Percentiles rank a stretch among this genome's conserved stretches.
Evolutionary conservation across 208 protist species (phyloP).

Genomic region (Herpetomonas tarakana): DNA sequence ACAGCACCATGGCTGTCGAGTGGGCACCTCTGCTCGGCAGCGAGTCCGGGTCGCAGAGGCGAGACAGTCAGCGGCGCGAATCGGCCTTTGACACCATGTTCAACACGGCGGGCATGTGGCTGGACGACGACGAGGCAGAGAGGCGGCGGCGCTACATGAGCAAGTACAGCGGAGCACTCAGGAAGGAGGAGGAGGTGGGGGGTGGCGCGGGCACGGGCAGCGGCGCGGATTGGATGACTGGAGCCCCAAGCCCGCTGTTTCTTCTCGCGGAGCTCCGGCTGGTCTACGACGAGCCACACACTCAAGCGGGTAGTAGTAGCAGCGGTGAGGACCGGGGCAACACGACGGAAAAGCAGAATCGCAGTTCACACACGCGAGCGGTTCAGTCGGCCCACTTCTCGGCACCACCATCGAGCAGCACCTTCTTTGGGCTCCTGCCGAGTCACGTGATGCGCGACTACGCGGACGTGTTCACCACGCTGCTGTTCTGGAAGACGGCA

Average conservation of each 20-base stretch:
- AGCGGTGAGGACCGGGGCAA: neutral
- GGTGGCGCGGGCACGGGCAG: neutral
- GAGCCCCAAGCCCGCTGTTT: neutral
- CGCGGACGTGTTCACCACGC: conserved; percentile 39
- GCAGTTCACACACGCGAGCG: neutral
- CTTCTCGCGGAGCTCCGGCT: neutral
- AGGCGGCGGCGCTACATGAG: neutral
- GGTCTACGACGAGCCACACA: neutral
- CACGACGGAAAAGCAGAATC: too few relatives aligned
- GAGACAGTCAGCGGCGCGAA: neutral
- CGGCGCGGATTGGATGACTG: neutral
- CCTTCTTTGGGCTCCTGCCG: conserved; percentile 27
- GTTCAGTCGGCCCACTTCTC: conserved; percentile 12
- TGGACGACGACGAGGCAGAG: neutral
- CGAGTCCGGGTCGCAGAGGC: neutral
- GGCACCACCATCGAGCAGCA: conserved; percentile 17
- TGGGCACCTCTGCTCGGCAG: conserved; percentile 6
- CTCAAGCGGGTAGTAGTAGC: too few relatives aligned
- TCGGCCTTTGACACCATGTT: neutral
- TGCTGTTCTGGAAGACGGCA: conserved; percentile 75
- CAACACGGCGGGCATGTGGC: neutral
- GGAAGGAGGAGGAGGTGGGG: too few relatives aligned
- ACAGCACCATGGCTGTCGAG: conserved; percentile 23
- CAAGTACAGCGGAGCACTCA: neutral
- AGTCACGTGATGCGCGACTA: conserved; percentile 15